Percentiles rank a stretch among this genome's conserved stretches.
Conservation (phyloP, 1,284 basidiomycete species). For the Naganishia sp. region DNA sequence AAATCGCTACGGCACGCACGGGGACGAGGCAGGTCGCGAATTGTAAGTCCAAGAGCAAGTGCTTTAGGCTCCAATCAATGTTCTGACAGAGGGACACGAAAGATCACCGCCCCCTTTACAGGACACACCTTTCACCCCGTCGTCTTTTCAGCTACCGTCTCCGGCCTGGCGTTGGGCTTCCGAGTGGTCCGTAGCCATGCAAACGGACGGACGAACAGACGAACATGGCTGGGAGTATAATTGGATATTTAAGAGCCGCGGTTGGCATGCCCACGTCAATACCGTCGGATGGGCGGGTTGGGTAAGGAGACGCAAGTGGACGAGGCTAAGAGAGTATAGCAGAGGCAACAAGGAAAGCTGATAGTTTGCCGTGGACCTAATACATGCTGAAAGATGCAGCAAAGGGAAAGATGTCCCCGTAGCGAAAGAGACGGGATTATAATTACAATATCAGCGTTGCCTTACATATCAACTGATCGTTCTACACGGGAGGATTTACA, state of each 20-base stretch:
- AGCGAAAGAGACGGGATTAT: no score
- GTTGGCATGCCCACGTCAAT: slow-evolving; percentile 47
- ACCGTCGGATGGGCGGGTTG: slow-evolving; percentile 50
- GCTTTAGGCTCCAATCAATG: no score
- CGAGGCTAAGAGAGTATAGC: slow-evolving; percentile 45
- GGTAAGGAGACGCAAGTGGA: slow-evolving; percentile 52
- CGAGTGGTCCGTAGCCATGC: slow-evolving; percentile 55
- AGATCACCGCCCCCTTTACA: background rate
- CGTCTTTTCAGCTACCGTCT: slow-evolving; percentile 49
- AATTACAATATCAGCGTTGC: no score
- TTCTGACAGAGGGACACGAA: no score
- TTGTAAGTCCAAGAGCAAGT: no score
- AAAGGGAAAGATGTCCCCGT: background rate
- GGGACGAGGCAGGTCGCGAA: no score
- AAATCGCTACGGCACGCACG: no score
- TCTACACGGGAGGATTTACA: no score
- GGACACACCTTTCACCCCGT: slow-evolving; percentile 49
- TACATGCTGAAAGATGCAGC: background rate
- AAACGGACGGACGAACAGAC: slow-evolving; percentile 46
- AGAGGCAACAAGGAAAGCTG: background rate
- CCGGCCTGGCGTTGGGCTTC: slow-evolving; percentile 53
- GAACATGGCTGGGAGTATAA: slow-evolving; percentile 55
- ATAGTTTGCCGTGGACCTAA: background rate
- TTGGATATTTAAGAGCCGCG: slow-evolving; percentile 46
- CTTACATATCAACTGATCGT: no score